These are phyloP conservation scores for Fusarium sp. DNA, from an alignment of 2,329 filamentous ascomycete genomes.

Conservation along the genomic window DNA sequence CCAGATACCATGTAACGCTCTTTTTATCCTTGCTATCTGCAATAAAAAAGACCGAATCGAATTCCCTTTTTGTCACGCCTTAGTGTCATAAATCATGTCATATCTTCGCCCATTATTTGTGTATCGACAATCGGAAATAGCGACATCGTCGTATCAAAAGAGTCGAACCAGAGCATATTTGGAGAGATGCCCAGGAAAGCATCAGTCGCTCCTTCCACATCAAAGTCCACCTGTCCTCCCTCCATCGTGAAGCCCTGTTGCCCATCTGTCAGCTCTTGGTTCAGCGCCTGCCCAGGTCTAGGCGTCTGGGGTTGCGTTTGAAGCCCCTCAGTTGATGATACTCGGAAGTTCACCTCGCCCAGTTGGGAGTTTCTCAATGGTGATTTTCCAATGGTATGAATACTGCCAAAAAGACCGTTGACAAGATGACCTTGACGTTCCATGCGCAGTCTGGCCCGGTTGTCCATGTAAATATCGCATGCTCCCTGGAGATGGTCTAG, in stretches of 20 bases:
- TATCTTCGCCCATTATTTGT: constrained; percentile 27
- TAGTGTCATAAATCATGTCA: neutral
- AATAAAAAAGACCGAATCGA: neutral
- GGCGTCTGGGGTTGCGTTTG: constrained; percentile 12
- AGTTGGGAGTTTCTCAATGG: neutral
- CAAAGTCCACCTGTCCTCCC: constrained; percentile 17
- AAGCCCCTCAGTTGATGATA: neutral
- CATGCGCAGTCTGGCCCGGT: constrained; percentile 40
- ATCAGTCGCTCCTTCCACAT: constrained; percentile 26
- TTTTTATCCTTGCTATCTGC: neutral
- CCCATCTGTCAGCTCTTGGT: neutral
- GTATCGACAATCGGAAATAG: constrained; percentile 44
- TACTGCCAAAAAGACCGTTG: constrained; percentile 42
- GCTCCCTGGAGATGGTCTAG: constrained; percentile 42
- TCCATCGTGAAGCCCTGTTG: constrained; percentile 1
- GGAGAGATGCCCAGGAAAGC: constrained; percentile 42
- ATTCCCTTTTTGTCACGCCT: too few species aligned
- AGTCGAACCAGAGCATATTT: constrained; percentile 45
- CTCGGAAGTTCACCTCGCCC: neutral
- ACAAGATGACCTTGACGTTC: constrained; percentile 42
- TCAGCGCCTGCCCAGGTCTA: neutral
- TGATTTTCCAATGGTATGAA: constrained; percentile 39
- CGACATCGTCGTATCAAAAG: constrained; percentile 45
- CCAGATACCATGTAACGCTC: neutral
- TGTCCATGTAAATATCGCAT: constrained; percentile 42